phyloP scores from a whole-genome alignment of 192 early-diverging fungal genomes.

The Linnemannia exigua region DNA sequence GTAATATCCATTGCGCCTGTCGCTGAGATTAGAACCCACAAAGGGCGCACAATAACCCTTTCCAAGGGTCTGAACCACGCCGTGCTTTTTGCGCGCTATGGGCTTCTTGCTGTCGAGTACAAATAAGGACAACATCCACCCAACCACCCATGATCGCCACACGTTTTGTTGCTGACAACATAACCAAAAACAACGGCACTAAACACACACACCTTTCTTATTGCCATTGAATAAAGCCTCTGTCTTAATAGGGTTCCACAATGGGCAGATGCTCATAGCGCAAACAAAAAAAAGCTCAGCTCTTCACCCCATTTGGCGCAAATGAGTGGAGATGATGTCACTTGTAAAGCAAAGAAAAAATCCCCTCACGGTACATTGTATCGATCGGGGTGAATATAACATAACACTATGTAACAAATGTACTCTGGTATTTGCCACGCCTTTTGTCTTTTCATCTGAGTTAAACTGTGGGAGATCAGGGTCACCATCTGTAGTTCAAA shows the following conservation, averaged over 20 bases:
- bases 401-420: constrained; percentile 1
- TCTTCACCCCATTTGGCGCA: not conserved
- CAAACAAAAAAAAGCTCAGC: not conserved
- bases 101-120: not conserved
- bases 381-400: constrained; percentile 1
- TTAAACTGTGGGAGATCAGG: not conserved
- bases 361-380: not conserved
- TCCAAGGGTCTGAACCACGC: not conserved
- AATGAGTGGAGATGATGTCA: not conserved
- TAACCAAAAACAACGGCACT: not conserved
- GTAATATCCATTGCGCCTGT: not conserved
- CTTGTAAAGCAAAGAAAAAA: not conserved
- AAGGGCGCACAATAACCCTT: not conserved
- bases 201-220: not conserved
- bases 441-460: not conserved
- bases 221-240: not conserved
- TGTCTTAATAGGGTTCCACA: not conserved
- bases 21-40: not conserved
- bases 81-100: not conserved
- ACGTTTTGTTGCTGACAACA: not conserved
- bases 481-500: not conserved
- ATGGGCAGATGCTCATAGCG: not conserved
- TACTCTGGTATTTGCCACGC: not conserved
- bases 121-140: not conserved
- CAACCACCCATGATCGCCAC: not conserved